A percentile compares a stretch with the other conserved stretches of the same genome.
phyloP scores from a whole-genome alignment of 768 basidiomycete species.

The Inosperma sp. region DNA sequence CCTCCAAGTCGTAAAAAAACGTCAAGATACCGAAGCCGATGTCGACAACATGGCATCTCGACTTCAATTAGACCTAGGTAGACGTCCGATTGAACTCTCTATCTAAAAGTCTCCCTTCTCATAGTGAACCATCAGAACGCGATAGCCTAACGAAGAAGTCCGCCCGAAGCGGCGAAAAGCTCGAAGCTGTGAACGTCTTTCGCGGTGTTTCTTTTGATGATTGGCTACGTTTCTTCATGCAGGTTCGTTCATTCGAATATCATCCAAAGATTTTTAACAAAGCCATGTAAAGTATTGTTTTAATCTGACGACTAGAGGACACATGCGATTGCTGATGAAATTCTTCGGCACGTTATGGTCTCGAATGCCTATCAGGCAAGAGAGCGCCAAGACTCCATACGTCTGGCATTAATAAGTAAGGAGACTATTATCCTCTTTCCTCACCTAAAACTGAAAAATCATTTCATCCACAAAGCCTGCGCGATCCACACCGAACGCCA shows the following conservation, averaged over 20 bases:
- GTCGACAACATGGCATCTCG: slow-evolving; percentile 72
- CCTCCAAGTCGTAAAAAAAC: slow-evolving; percentile 41
- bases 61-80: slow-evolving; percentile 72
- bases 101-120: neutral
- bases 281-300: slow-evolving; percentile 66
- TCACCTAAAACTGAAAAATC: neutral
- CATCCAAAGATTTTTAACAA: neutral
- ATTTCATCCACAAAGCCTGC: slow-evolving; percentile 51
- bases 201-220: slow-evolving; percentile 78
- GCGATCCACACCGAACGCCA: slow-evolving; percentile 56
- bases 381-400: slow-evolving; percentile 62
- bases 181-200: slow-evolving; percentile 57
- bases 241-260: slow-evolving; percentile 44
- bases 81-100: slow-evolving; percentile 12
- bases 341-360: slow-evolving; percentile 66
- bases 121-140: slow-evolving; percentile 38
- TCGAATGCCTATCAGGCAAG: slow-evolving; percentile 70
- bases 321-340: slow-evolving; percentile 65
- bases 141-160: slow-evolving; percentile 52
- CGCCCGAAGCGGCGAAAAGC: slow-evolving; percentile 34
- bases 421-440: slow-evolving; percentile 13
- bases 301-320: slow-evolving; percentile 55
- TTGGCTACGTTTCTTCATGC: slow-evolving; percentile 83
- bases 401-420: slow-evolving; percentile 74
- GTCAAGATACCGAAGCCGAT: slow-evolving; percentile 46